phyloP scores from a whole-genome alignment of 345 rosid species.

The Gossypium raimondii region DNA sequence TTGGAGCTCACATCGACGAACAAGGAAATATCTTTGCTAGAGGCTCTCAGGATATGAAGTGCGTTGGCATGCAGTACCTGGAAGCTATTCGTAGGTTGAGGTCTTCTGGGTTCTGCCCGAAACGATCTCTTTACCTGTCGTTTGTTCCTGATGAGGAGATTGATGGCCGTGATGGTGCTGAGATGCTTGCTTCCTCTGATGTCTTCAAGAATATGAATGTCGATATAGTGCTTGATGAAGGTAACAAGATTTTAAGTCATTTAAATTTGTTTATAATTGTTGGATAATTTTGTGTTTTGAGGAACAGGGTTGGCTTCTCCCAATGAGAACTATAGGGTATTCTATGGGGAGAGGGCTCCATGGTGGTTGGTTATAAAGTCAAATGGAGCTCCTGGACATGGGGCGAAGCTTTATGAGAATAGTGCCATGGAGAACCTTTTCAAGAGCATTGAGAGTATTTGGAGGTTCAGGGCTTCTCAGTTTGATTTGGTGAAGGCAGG shows the following conservation, averaged over 20 bases:
- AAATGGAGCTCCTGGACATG: slow-evolving; percentile 86
- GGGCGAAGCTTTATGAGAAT: slow-evolving; percentile 87
- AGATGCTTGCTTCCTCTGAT: slow-evolving; percentile 59
- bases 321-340: slow-evolving; percentile 55
- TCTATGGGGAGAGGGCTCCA: slow-evolving; percentile 74
- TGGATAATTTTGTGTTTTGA: neutral
- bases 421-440: slow-evolving; percentile 88
- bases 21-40: slow-evolving; percentile 67
- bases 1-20: slow-evolving; percentile 68
- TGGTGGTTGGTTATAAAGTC: slow-evolving; percentile 92
- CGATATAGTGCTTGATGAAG: slow-evolving; percentile 86
- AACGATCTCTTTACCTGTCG: slow-evolving; percentile 65
- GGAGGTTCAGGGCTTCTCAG: slow-evolving; percentile 87
- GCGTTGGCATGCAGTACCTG: slow-evolving; percentile 90
- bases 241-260: slow-evolving; percentile 22
- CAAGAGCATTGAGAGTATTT: slow-evolving; percentile 72
- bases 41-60: slow-evolving; percentile 99
- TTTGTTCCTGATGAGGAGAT: slow-evolving; percentile 94
- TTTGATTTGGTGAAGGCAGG: slow-evolving; percentile 86
- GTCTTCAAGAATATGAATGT: slow-evolving; percentile 61
- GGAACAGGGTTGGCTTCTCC: slow-evolving; percentile 71
- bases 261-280: neutral
- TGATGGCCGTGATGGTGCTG: slow-evolving; percentile 79
- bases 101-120: slow-evolving; percentile 55
- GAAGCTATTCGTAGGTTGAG: slow-evolving; percentile 77